These are phyloP conservation scores for Miscanthus lutarioriparius DNA, from an alignment of 176 grass and related monocot genomes.

Conservation along the genomic window DNA sequence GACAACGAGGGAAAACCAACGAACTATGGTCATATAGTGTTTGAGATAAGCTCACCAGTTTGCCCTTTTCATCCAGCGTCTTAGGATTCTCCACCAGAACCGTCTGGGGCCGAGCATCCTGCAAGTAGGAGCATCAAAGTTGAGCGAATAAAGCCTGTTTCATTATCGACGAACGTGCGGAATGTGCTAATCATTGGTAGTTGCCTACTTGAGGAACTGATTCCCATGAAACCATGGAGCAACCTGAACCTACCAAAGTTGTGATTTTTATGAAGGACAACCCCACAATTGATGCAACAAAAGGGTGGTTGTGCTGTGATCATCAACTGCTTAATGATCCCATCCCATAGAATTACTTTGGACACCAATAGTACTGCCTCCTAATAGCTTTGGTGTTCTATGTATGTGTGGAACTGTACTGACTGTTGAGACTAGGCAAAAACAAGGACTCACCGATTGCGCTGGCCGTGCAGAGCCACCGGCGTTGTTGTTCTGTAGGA, in stretches of 20 bases:
- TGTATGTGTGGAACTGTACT: background rate
- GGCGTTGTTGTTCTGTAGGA: conserved; percentile 1
- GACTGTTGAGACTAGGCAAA: background rate
- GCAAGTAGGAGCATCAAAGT: conserved; percentile 32
- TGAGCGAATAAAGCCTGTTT: conserved; percentile 27
- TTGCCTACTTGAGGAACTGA: conserved; percentile 30
- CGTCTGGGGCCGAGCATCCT: conserved; percentile 52
- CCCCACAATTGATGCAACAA: background rate
- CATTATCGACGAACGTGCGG: conserved; percentile 10
- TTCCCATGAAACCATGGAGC: conserved; percentile 47
- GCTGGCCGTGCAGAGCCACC: background rate
- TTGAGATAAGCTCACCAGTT: conserved; percentile 41
- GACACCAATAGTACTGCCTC: background rate
- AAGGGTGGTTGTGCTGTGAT: background rate
- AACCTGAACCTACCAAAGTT: conserved; percentile 47
- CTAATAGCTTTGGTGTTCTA: background rate
- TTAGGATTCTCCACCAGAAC: conserved; percentile 64
- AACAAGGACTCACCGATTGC: conserved; percentile 1
- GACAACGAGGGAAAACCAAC: background rate
- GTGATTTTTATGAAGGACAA: conserved; percentile 23
- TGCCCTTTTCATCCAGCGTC: conserved; percentile 60
- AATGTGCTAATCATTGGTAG: conserved; percentile 32
- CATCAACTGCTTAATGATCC: background rate
- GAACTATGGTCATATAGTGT: background rate
- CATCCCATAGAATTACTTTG: background rate